Evolutionary conservation across 2,329 filamentous ascomycete genomes (phyloP).

Genomic region (Dendrostoma leiphaemia): DNA sequence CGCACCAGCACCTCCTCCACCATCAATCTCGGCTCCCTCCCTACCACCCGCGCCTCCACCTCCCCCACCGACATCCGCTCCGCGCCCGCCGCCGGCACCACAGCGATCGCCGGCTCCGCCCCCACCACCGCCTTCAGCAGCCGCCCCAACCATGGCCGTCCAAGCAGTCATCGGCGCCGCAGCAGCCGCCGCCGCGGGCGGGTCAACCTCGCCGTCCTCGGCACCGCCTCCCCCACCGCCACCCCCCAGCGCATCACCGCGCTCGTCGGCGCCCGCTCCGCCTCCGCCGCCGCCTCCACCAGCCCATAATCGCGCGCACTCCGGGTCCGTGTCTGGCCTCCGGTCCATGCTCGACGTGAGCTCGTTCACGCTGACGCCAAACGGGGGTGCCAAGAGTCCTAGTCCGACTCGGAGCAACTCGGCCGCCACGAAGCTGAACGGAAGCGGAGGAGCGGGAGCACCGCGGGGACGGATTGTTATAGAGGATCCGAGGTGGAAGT

Average conservation of each 20-base stretch:
- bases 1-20: conserved; percentile 35
- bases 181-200: conserved; percentile 22
- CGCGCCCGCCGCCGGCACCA: conserved; percentile 33
- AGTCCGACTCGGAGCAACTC: conserved; percentile 41
- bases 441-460: conserved; percentile 24
- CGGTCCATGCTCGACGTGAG: conserved; percentile 71
- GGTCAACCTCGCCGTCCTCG: conserved; percentile 25
- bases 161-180: conserved; percentile 39
- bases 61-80: conserved; percentile 36
- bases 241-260: conserved; percentile 32
- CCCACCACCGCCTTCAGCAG: conserved; percentile 24
- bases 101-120: conserved; percentile 32
- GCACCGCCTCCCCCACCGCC: conserved; percentile 37
- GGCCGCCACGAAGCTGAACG: conserved; percentile 29
- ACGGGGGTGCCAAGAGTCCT: conserved; percentile 51
- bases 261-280: conserved; percentile 30
- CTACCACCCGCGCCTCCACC: conserved; percentile 44
- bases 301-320: conserved; percentile 27
- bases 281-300: conserved; percentile 39
- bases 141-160: conserved; percentile 35
- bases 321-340: conserved; percentile 45
- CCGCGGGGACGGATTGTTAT: conserved; percentile 52
- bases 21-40: conserved; percentile 37
- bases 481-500: conserved; percentile 81
- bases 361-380: conserved; percentile 69